Conservation (phyloP, 805 yeast genomes). For the Nakazawaea holstii region DNA sequence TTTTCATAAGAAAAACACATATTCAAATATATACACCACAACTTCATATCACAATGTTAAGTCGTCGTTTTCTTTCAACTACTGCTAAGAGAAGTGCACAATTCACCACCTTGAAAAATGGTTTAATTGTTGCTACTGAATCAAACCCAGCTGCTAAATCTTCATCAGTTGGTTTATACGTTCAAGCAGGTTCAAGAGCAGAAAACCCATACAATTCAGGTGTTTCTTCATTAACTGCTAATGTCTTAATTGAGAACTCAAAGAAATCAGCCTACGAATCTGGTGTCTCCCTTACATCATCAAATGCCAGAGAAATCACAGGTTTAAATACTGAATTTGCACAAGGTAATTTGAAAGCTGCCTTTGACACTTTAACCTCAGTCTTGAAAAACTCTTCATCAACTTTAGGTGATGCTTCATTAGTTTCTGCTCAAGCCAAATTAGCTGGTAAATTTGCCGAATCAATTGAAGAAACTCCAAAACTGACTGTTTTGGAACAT, state of each 20-base stretch:
- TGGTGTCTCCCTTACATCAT: constrained; percentile 54
- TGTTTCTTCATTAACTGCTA: constrained; percentile 60
- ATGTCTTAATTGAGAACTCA: constrained; percentile 35
- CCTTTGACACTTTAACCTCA: constrained; percentile 47
- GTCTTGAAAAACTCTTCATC: constrained; percentile 24
- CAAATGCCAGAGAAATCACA: constrained; percentile 58
- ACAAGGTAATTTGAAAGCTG: constrained; percentile 45
- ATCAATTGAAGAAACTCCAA: constrained; percentile 50
- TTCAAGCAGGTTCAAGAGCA: constrained; percentile 74
- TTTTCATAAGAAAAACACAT: neutral
- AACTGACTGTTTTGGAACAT: constrained; percentile 62
- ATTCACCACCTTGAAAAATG: constrained; percentile 68
- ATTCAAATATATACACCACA: neutral
- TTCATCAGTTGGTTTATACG: constrained; percentile 63
- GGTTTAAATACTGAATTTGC: constrained; percentile 64
- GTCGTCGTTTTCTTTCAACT: constrained; percentile 58
- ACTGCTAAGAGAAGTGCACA: constrained; percentile 45
- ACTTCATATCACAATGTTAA: constrained; percentile 21
- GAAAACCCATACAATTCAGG: constrained; percentile 83
- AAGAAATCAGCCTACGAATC: constrained; percentile 29
- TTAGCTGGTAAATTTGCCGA: constrained; percentile 42
- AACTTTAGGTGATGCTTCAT: constrained; percentile 31
- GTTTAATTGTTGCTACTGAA: constrained; percentile 70
- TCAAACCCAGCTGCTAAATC: constrained; percentile 47
- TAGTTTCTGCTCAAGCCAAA: constrained; percentile 40